phyloP scores from a whole-genome alignment of 1,139 yeast species.

The Taiozyma onychis region DNA sequence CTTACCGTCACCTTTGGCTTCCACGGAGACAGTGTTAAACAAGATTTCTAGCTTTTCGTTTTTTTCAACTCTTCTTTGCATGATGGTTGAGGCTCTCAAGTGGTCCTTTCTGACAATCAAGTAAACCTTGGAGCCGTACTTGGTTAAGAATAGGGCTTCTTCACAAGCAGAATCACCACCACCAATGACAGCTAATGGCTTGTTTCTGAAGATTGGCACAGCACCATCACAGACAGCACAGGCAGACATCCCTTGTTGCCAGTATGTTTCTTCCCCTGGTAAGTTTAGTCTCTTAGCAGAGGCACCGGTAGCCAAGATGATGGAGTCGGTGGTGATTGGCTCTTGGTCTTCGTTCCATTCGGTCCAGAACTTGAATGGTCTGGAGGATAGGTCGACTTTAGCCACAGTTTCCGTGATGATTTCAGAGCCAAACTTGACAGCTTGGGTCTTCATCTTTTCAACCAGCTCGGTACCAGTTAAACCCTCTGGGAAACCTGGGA shows the following conservation, averaged over 20 bases:
- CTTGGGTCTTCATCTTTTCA: slow-evolving; percentile 91
- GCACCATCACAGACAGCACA: slow-evolving; percentile 99
- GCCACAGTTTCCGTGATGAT: slow-evolving; percentile 92
- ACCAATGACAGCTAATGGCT: slow-evolving; percentile 94
- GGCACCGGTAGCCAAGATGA: slow-evolving; percentile 95
- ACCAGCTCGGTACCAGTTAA: slow-evolving; percentile 80
- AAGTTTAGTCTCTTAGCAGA: slow-evolving; percentile 89
- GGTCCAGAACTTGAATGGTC: slow-evolving; percentile 95
- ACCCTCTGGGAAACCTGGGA: slow-evolving; percentile 98
- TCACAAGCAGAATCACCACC: slow-evolving; percentile 99
- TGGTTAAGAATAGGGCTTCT: slow-evolving; percentile 93
- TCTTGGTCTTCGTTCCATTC: slow-evolving; percentile 88
- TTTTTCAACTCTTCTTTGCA: slow-evolving; percentile 85
- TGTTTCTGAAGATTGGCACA: slow-evolving; percentile 95
- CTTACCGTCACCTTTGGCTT: slow-evolving; percentile 92
- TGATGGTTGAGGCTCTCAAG: slow-evolving; percentile 89
- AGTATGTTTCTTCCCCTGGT: slow-evolving; percentile 95
- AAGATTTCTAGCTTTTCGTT: slow-evolving; percentile 88
- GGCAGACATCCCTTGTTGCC: slow-evolving; percentile 99
- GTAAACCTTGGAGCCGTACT: slow-evolving; percentile 93
- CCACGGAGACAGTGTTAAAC: slow-evolving; percentile 79
- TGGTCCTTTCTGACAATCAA: slow-evolving; percentile 90
- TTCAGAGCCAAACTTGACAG: slow-evolving; percentile 82
- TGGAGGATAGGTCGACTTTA: slow-evolving; percentile 77
- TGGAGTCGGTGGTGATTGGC: slow-evolving; percentile 89